phyloP scores from a whole-genome alignment of 129 eudicot genomes.

The Pulicaria dysenterica region DNA sequence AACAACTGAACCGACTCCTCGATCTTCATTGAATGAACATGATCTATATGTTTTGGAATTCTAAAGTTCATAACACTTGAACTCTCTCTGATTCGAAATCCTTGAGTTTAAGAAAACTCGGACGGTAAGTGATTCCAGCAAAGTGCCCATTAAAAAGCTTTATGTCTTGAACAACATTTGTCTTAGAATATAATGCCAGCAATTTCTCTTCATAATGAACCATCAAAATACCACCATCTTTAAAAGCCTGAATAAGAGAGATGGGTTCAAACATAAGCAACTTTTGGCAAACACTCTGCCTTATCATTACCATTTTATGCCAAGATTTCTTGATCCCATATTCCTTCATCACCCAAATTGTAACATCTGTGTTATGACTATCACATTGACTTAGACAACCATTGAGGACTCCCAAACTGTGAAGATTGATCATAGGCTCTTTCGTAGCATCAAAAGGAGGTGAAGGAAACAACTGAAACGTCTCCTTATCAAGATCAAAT shows the following conservation, averaged over 20 bases:
- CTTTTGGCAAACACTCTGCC: neutral
- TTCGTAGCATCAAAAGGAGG: slow-evolving; percentile 13
- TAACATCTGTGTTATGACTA: slow-evolving; percentile 21
- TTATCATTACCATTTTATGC: slow-evolving; percentile 44
- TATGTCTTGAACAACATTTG: neutral
- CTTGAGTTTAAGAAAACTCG: slow-evolving; percentile 39
- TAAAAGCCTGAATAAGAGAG: slow-evolving; percentile 14
- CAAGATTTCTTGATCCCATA: slow-evolving; percentile 50
- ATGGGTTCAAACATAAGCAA: slow-evolving; percentile 17
- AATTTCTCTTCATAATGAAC: neutral
- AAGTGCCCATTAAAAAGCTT: slow-evolving; percentile 7
- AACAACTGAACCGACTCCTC: too few species aligned
- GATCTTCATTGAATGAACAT: too few species aligned
- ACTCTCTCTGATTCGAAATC: slow-evolving; percentile 20
- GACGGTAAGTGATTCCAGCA: slow-evolving; percentile 16
- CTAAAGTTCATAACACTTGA: neutral
- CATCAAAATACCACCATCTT: slow-evolving; percentile 35
- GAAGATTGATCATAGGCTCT: neutral
- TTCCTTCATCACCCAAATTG: slow-evolving; percentile 59
- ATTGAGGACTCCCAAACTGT: slow-evolving; percentile 26
- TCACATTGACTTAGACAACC: slow-evolving; percentile 49
- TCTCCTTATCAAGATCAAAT: slow-evolving; percentile 43
- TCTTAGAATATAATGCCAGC: slow-evolving; percentile 14
- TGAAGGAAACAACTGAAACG: slow-evolving; percentile 26
- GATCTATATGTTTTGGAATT: too few species aligned